Percentiles rank a stretch among this genome's conserved stretches.
phyloP scores from a whole-genome alignment of 2,329 filamentous ascomycete species.

The Claviceps cyperi region DNA sequence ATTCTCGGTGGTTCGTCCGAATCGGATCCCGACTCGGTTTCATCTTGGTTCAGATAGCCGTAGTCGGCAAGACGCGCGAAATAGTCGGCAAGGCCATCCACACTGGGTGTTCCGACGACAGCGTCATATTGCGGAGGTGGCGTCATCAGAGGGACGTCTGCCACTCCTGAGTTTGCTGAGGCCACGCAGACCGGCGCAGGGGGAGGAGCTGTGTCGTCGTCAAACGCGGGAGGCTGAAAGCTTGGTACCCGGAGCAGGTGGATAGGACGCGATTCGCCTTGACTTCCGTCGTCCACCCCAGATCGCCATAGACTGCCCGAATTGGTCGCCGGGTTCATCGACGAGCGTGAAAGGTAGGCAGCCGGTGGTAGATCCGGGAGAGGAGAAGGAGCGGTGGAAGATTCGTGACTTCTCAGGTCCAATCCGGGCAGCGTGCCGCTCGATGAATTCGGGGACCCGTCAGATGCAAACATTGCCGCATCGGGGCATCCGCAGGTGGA shows the following conservation, averaged over 20 bases:
- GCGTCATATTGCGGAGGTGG: slow-evolving; percentile 76
- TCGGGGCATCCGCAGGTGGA: slow-evolving; percentile 42
- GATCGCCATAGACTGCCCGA: slow-evolving; percentile 8
- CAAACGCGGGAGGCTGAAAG: slow-evolving; percentile 77
- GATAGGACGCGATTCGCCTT: slow-evolving; percentile 49
- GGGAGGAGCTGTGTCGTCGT: slow-evolving; percentile 46
- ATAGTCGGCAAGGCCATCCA: slow-evolving; percentile 69
- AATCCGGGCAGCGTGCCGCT: slow-evolving; percentile 29
- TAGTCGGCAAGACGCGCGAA: slow-evolving; percentile 68
- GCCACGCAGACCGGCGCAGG: slow-evolving; percentile 15
- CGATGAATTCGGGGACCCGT: slow-evolving; percentile 54
- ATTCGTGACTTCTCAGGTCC: slow-evolving; percentile 18
- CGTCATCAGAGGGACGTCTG: slow-evolving; percentile 38
- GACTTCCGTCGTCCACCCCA: slow-evolving; percentile 2
- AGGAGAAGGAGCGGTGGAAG: slow-evolving; percentile 29
- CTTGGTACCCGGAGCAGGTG: slow-evolving; percentile 73
- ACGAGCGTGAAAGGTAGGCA: slow-evolving; percentile 31
- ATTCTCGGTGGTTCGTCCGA: slow-evolving; percentile 32
- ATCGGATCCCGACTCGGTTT: slow-evolving; percentile 27
- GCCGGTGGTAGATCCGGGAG: slow-evolving; percentile 39
- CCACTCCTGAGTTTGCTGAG: slow-evolving; percentile 10
- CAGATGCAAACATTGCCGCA: slow-evolving; percentile 34
- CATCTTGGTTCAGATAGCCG: slow-evolving; percentile 29
- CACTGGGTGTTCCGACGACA: slow-evolving; percentile 54
- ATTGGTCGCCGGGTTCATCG: slow-evolving; percentile 17